Conservation (phyloP, 176 grass and related monocot species). For the Lolium multiflorum region DNA sequence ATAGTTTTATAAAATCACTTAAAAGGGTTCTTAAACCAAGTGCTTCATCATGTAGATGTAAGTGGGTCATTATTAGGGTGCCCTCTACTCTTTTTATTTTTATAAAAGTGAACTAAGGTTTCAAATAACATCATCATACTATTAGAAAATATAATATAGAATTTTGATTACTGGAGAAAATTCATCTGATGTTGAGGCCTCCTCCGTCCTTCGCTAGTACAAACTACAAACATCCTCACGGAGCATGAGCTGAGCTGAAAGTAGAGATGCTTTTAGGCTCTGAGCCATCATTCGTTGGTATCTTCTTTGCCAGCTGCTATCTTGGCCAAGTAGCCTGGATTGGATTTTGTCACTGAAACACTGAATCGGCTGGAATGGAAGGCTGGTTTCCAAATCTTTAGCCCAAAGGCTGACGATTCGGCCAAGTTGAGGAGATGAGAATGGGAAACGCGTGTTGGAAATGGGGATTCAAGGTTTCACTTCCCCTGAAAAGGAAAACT, state of each 20-base stretch:
- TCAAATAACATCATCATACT: too few relatives aligned
- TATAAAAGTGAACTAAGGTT: too few relatives aligned
- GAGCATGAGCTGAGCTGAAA: neutral
- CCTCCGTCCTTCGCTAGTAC: neutral
- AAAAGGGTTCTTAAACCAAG: too few relatives aligned
- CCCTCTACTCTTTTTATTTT: too few relatives aligned
- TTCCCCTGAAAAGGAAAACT: constrained; percentile 47
- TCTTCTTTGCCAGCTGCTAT: constrained; percentile 34
- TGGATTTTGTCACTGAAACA: constrained; percentile 17
- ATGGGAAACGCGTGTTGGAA: too few relatives aligned
- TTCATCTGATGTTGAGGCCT: constrained; percentile 43
- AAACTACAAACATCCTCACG: too few relatives aligned
- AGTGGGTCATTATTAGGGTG: too few relatives aligned
- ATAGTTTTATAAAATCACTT: too few relatives aligned
- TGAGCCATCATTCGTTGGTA: constrained; percentile 55
- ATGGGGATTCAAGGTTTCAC: constrained; percentile 42
- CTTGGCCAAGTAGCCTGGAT: constrained; percentile 40
- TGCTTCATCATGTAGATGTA: too few relatives aligned
- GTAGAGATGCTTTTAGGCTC: constrained; percentile 3
- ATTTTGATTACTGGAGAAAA: constrained; percentile 22
- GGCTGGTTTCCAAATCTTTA: constrained; percentile 48
- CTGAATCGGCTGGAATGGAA: neutral
- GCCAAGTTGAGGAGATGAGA: neutral
- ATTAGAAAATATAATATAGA: constrained; percentile 7
- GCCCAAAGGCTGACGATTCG: constrained; percentile 21